These are phyloP conservation scores for Sicyos edulis DNA, from an alignment of 306 rosid species.

Conservation along the genomic window DNA sequence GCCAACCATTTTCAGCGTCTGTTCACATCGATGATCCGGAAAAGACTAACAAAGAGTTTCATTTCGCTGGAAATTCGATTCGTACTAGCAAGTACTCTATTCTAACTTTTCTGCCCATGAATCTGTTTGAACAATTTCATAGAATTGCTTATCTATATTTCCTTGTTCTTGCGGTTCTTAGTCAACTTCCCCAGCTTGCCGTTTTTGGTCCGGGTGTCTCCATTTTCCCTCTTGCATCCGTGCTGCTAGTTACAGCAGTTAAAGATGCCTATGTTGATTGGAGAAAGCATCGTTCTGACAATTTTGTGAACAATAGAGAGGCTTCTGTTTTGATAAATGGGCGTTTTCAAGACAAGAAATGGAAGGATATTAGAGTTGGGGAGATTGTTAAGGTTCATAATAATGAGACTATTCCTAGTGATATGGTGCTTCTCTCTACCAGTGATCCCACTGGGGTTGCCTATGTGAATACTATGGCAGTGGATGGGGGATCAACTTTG, in stretches of 20 bases:
- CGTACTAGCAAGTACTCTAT: conserved; percentile 65
- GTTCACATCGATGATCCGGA: conserved; percentile 52
- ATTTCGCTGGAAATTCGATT: conserved; percentile 58
- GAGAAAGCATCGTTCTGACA: conserved; percentile 76
- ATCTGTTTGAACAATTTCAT: conserved; percentile 88
- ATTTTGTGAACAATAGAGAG: conserved; percentile 67
- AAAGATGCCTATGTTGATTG: conserved; percentile 87
- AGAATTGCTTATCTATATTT: conserved; percentile 92
- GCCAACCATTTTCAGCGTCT: conserved; percentile 77
- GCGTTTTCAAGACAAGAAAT: conserved; percentile 44
- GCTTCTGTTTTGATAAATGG: conserved; percentile 59
- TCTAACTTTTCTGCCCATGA: conserved; percentile 70
- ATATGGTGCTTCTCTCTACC: conserved; percentile 79
- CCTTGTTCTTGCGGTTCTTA: conserved; percentile 72
- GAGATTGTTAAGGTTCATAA: conserved; percentile 61
- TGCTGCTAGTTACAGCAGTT: conserved; percentile 76
- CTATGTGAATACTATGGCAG: conserved; percentile 75
- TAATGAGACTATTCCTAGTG: conserved; percentile 76
- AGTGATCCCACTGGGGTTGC: conserved; percentile 95
- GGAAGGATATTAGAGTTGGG: conserved; percentile 76
- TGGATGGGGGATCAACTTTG: conserved; percentile 95
- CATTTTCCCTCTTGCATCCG: conserved; percentile 67
- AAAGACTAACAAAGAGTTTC: conserved; percentile 55
- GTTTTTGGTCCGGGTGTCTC: conserved; percentile 85
- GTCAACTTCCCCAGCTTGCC: conserved; percentile 92